Evolutionary conservation across 768 basidiomycete genomes (phyloP).

Genomic region (Kwoniella europaea): DNA sequence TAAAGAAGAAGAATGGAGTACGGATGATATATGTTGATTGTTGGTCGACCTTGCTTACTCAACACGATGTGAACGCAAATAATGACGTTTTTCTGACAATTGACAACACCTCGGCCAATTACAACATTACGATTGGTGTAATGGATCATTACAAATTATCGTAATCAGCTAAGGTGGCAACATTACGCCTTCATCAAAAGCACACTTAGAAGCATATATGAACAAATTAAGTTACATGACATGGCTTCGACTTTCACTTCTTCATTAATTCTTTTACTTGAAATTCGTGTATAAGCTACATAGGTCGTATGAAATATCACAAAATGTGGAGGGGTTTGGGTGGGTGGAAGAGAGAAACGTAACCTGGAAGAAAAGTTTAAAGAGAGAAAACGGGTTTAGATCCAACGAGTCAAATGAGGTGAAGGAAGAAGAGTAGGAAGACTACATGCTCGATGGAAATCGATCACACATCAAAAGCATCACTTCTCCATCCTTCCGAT

Average conservation of each 20-base stretch:
- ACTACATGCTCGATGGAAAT: not conserved
- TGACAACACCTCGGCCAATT: not conserved
- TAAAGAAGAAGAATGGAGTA: too few species aligned
- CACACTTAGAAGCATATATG: not conserved
- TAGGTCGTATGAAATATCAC: not conserved
- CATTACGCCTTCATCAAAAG: not conserved
- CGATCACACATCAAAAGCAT: constrained; percentile 52
- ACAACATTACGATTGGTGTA: too few species aligned
- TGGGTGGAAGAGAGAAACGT: too few species aligned
- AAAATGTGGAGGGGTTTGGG: not conserved
- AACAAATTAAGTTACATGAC: not conserved
- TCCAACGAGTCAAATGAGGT: too few species aligned
- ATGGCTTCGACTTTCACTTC: not conserved
- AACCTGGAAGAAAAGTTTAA: too few species aligned
- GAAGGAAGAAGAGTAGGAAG: not conserved
- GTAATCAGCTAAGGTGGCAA: not conserved
- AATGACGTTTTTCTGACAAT: not conserved
- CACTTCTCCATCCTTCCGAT: constrained; percentile 56
- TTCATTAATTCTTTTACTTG: not conserved
- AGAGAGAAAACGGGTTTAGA: too few species aligned
- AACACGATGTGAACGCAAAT: not conserved
- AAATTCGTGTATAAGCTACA: constrained; percentile 1
- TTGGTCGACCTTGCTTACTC: too few species aligned
- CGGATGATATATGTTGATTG: too few species aligned
- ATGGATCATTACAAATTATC: not conserved